phyloP scores from a whole-genome alignment of 345 rosid genomes.

The Orychophragmus violaceus region DNA sequence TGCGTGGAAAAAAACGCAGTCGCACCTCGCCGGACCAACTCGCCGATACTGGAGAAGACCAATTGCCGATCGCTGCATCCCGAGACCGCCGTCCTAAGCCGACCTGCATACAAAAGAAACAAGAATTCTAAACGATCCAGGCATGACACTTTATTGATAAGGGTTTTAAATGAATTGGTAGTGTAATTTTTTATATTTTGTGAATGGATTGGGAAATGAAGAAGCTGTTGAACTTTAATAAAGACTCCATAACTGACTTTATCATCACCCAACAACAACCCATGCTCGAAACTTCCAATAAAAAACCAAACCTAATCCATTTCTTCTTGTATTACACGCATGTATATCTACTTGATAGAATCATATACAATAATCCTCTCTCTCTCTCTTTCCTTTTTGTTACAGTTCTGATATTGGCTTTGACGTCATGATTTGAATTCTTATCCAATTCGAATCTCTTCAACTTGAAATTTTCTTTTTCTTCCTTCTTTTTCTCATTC shows the following conservation, averaged over 20 bases:
- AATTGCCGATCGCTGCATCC: no score
- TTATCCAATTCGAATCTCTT: conserved; percentile 15
- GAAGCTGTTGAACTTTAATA: not conserved
- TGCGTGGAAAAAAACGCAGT: no score
- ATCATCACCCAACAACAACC: not conserved
- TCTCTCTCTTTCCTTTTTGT: not conserved
- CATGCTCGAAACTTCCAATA: not conserved
- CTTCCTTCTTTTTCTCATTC: not conserved
- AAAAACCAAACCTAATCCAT: not conserved
- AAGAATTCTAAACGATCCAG: not conserved
- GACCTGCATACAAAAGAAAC: no score
- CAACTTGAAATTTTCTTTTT: not conserved
- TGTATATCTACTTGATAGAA: not conserved
- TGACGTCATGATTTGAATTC: conserved; percentile 27
- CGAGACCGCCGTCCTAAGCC: no score
- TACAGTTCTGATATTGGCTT: conserved; percentile 15
- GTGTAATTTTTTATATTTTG: no score
- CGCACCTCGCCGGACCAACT: no score
- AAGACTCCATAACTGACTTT: not conserved
- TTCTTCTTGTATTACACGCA: not conserved
- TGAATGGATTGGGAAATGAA: not conserved
- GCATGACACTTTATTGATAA: not conserved
- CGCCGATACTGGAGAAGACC: no score
- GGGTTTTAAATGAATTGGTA: no score
- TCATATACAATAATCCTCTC: not conserved